Evolutionary conservation across 768 basidiomycete genomes (phyloP), one percentile per base, ranked within the genome.

Genomic region (Rhodotorula toruloides): DNA sequence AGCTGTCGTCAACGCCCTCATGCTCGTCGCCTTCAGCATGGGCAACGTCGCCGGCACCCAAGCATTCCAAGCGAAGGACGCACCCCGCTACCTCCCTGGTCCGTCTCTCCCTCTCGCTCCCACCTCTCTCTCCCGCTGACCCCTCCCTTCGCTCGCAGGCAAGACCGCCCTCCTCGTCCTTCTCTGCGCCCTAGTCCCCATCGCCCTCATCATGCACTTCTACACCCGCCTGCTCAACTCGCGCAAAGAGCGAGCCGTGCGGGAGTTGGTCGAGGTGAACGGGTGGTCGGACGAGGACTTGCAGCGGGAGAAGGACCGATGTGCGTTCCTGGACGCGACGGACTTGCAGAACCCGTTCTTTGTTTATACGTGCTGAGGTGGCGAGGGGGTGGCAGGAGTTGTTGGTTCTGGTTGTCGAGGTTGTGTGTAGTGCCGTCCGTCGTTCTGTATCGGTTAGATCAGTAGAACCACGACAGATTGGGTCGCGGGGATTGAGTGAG

Each of bases 131-230:
- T 36, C 7, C 32, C 32, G 6, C 19, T 10, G 16, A 32, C 49
- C 17, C 31, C 9, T 21, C 34, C 19, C 50, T 39, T 1, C 27
- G 17, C 40, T 7, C 29, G 29, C 57, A 48, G 86, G 85, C 39
- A 88, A 88, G 73, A 82, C 83, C 17, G 81, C 85, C 1, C 86
- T 87, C 70, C 81, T 86, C 79, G 79, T 84, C 8, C 78, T 86
- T 14, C 78, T 87, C 36, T 81, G 77, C 7, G 80, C 81, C 8
- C 83, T 85, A 69, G 75, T 86, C 39, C 76, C 74, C 25, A 65
- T 85, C 36, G 82, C 80, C 2, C 76, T 81, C 65, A 54, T 83
- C 39, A 77, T 87, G 54, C 27, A 40, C 19, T 21, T 42, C 14
- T 40, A 86, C 65, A 85, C 84, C 74, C 17, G 82, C 3, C 79